A percentile compares a stretch with the other conserved stretches of the same genome.
Conservation (phyloP, 129 eudicot genomes). For the Lactuca saligna region DNA sequence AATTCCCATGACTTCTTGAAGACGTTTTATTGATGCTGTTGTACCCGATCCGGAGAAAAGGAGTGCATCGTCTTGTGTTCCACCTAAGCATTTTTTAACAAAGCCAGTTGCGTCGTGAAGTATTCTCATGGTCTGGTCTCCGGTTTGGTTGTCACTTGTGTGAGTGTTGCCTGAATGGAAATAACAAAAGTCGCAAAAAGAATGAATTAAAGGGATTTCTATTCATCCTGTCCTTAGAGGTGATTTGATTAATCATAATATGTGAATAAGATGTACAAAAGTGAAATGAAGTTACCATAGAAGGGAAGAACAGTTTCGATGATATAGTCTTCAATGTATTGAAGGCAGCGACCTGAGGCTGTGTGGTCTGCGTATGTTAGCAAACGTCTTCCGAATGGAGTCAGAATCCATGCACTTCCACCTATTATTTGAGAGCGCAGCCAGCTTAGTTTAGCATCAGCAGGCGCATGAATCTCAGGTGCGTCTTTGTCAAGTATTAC, state of each 20-base stretch:
- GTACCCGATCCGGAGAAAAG: constrained; percentile 82
- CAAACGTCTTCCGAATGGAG: constrained; percentile 71
- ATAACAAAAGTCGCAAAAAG: background rate
- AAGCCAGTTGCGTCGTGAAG: constrained; percentile 46
- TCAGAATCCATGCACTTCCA: constrained; percentile 30
- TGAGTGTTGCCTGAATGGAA: constrained; percentile 60
- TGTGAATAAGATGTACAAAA: background rate
- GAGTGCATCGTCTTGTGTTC: constrained; percentile 53
- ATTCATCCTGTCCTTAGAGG: too few relatives aligned
- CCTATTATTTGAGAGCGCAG: constrained; percentile 70
- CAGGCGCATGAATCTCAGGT: constrained; percentile 19
- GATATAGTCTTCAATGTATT: constrained; percentile 60
- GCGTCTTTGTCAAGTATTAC: too few relatives aligned
- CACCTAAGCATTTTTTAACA: constrained; percentile 74
- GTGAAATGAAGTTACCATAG: constrained; percentile 44
- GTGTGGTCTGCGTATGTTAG: constrained; percentile 78
- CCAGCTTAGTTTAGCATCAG: constrained; percentile 51
- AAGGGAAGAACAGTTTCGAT: constrained; percentile 52
- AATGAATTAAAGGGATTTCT: too few relatives aligned
- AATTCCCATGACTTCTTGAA: constrained; percentile 80
- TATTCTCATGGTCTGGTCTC: constrained; percentile 50
- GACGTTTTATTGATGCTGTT: constrained; percentile 73
- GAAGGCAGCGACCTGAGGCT: constrained; percentile 70
- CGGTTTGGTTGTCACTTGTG: constrained; percentile 75
- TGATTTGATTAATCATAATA: too few relatives aligned